Conservation (phyloP, 352 stramenopile genomes). For the Globisporangium okanoganense region DNA sequence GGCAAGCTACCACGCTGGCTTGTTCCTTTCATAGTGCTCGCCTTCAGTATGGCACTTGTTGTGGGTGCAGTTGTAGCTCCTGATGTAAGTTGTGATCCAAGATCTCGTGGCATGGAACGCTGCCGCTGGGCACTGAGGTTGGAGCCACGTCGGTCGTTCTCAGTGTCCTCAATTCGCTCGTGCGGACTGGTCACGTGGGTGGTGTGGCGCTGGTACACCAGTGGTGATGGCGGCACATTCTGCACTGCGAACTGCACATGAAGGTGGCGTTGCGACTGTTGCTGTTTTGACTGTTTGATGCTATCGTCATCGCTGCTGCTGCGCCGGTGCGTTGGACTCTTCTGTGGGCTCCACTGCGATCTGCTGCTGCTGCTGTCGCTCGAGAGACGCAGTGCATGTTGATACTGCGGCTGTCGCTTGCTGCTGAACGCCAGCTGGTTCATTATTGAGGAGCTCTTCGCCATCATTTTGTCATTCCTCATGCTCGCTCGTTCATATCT, state of each 20-base stretch:
- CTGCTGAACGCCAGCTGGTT: conserved; percentile 26
- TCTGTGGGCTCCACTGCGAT: not conserved
- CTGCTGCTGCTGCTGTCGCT: not conserved
- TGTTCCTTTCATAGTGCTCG: not conserved
- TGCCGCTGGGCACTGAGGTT: not conserved
- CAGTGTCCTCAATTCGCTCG: not conserved
- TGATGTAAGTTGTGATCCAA: not conserved
- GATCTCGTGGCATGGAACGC: not conserved
- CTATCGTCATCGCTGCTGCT: not conserved
- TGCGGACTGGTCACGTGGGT: not conserved
- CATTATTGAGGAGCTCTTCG: conserved; percentile 4
- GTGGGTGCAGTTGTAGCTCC: not conserved
- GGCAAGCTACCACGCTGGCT: not conserved
- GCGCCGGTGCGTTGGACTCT: not conserved
- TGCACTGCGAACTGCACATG: conserved; percentile 52
- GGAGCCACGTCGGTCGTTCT: not conserved
- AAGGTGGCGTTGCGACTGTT: not conserved
- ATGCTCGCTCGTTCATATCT: not conserved
- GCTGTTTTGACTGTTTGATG: not conserved
- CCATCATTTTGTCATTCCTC: not conserved
- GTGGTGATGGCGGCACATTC: conserved; percentile 32
- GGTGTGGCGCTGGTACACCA: conserved; percentile 27
- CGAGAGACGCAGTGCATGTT: not conserved
- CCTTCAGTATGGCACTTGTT: not conserved
- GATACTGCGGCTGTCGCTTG: not conserved